These are phyloP conservation scores for Talaromyces liani DNA, from an alignment of 495 filamentous ascomycete genomes.

Conservation along the genomic window DNA sequence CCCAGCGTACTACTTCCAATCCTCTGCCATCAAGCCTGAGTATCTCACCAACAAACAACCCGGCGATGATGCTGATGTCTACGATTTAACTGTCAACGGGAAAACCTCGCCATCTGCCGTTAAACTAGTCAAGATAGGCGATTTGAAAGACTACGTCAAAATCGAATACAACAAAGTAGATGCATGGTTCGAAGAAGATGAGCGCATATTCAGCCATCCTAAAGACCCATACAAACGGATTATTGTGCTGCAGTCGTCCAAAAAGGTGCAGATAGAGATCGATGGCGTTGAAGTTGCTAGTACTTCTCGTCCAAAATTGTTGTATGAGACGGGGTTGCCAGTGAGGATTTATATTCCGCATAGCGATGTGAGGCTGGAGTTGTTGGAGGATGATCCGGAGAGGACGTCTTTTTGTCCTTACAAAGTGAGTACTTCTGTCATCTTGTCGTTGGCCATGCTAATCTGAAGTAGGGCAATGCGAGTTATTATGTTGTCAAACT, in stretches of 20 bases:
- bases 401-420: background rate
- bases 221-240: slow-evolving; percentile 58
- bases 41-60: slow-evolving; percentile 3
- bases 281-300: slow-evolving; percentile 39
- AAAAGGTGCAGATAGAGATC: slow-evolving; percentile 40
- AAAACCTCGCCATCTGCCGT: slow-evolving; percentile 2
- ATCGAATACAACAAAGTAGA: slow-evolving; percentile 17
- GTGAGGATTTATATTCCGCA: slow-evolving; percentile 45
- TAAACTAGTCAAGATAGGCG: background rate
- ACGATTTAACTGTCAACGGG: background rate
- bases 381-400: background rate
- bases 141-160: slow-evolving; percentile 5
- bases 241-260: slow-evolving; percentile 42
- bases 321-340: slow-evolving; percentile 27
- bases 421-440: background rate
- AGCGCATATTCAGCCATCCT: slow-evolving; percentile 47
- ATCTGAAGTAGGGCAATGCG: slow-evolving; percentile 36
- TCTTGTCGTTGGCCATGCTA: background rate
- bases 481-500: slow-evolving; percentile 36
- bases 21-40: background rate
- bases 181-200: slow-evolving; percentile 56
- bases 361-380: slow-evolving; percentile 23
- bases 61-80: background rate
- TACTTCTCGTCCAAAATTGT: slow-evolving; percentile 11
- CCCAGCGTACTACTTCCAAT: slow-evolving; percentile 3